These are phyloP conservation scores for Thymus mandschuricus DNA, from an alignment of 257 asterid species.

Conservation along the genomic window DNA sequence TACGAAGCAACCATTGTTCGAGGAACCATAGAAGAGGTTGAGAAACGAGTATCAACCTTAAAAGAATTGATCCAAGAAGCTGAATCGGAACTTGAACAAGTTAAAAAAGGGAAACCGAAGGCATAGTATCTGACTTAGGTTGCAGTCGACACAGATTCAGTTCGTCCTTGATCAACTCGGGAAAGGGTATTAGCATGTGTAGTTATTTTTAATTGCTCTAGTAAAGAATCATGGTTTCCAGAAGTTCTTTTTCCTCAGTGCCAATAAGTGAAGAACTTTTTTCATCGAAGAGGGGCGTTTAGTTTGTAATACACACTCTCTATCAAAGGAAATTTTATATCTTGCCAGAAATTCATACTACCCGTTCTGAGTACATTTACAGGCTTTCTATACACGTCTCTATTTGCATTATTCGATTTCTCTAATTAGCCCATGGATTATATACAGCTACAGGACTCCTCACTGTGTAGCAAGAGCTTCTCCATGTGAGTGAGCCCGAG, in stretches of 20 bases:
- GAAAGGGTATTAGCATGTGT: conserved; percentile 27
- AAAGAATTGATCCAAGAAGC: conserved; percentile 61
- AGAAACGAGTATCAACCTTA: conserved; percentile 59
- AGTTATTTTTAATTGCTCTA: conserved; percentile 25
- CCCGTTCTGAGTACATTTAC: conserved; percentile 7
- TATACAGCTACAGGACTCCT: conserved; percentile 72
- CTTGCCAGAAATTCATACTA: neutral
- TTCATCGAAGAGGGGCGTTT: neutral
- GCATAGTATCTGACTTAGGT: conserved; percentile 34
- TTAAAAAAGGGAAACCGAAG: conserved; percentile 74
- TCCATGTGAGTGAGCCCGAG: conserved; percentile 82
- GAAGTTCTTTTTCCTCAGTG: conserved; percentile 10
- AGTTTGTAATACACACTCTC: conserved; percentile 17
- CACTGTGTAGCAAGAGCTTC: conserved; percentile 49
- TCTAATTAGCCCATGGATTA: conserved; percentile 47
- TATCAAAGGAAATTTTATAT: neutral
- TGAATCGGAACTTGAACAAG: conserved; percentile 67
- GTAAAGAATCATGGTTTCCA: conserved; percentile 10
- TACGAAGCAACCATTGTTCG: conserved; percentile 60
- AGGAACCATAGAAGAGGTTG: conserved; percentile 71
- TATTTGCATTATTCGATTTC: neutral
- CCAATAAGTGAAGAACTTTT: conserved; percentile 38
- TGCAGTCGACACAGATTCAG: neutral
- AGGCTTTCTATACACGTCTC: neutral
- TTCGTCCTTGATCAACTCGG: conserved; percentile 15